Base-by-base conservation (phyloP, 495 filamentous ascomycete genomes). In the Xylaria castorea region DNA sequence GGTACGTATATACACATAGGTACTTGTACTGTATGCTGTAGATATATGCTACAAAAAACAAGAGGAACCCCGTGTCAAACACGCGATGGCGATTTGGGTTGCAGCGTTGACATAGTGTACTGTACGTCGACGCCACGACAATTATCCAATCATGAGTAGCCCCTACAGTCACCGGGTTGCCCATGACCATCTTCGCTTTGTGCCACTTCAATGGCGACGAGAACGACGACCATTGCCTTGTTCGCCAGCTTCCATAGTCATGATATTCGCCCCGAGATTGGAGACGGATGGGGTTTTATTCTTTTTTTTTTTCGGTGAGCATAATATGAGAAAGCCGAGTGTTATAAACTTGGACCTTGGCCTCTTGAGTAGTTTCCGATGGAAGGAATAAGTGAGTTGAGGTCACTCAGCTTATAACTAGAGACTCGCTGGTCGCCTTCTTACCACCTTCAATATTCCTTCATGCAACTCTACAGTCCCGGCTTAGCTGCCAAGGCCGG, bases 401-500 rank as follows among this genome's bases (percentile, higher is more conserved):
- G 16, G 5, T 25, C 25, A 40, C 50, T n/a, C 20, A 57, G 7
- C 11, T 38, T 20, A 32, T 32, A n/a, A n/a, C n/a, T n/a, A 42
- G 8, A 20, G 30, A 44, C 25, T 57, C 30, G 32, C 60, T 65
- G 11, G 46, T 30, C 32, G 27, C n/a, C 20, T 61, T 46, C 51
- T 38, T 68, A 44, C 38, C 34, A 60, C 53, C n/a, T 55, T 61
- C 25, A 61, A 18, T n/a, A 22, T 30, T 22, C 44, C 20, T 18
- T 42, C n/a, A 65, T 57, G 50, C 60, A 55, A 57, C 60, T 38
- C 2, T 8, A 55, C 50, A 57, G 44, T 71, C 70, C 40, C 40
- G 70, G 62, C 62, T 42, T 61, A 72, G 70, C 63, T 72, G 70
- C 70, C 70, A 72, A 72, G 70, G 50, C 70, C 70, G 63, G 62